Percentiles rank a stretch among this genome's conserved stretches.
phyloP scores from a whole-genome alignment of 1,284 basidiomycete species.

The Fomitopsis betulina region DNA sequence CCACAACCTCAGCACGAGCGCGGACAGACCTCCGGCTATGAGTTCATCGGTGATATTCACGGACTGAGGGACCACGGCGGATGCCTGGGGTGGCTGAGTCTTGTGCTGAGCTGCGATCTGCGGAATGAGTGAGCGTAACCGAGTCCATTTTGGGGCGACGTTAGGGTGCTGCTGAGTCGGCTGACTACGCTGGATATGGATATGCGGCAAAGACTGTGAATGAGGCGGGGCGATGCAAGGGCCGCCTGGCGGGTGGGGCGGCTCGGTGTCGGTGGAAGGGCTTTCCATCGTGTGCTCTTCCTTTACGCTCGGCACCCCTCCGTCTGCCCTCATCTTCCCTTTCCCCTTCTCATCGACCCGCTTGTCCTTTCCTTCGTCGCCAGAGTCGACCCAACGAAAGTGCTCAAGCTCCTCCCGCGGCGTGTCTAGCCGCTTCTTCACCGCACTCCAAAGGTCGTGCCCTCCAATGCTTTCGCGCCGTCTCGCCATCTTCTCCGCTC shows the following conservation, averaged over 20 bases:
- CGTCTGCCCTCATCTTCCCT: conserved; percentile 7
- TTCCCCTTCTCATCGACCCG: background rate
- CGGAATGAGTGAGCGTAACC: conserved; percentile 62
- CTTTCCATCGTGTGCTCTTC: background rate
- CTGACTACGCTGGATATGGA: conserved; percentile 23
- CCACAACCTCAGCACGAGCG: conserved; percentile 84
- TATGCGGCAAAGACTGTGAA: conserved; percentile 44
- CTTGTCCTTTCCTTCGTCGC: background rate
- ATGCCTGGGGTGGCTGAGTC: conserved; percentile 28
- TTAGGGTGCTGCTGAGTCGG: conserved; percentile 6
- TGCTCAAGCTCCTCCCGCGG: conserved; percentile 37
- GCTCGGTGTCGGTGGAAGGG: background rate
- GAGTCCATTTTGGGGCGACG: conserved; percentile 46
- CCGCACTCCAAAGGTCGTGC: conserved; percentile 46
- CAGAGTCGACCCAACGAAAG: background rate
- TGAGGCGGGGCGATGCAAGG: conserved; percentile 15
- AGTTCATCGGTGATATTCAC: conserved; percentile 86
- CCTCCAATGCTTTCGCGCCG: conserved; percentile 41
- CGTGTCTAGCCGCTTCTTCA: conserved; percentile 55
- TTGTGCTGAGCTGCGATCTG: conserved; percentile 38
- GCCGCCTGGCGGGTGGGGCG: background rate
- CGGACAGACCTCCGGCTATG: conserved; percentile 76
- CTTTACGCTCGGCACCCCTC: background rate
- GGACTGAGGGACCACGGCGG: conserved; percentile 43
- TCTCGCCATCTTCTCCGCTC: conserved; percentile 51